Evolutionary conservation across 805 yeast genomes (phyloP), one percentile per base, ranked within the genome.

Genomic region (Saccharomycopsis vini): DNA sequence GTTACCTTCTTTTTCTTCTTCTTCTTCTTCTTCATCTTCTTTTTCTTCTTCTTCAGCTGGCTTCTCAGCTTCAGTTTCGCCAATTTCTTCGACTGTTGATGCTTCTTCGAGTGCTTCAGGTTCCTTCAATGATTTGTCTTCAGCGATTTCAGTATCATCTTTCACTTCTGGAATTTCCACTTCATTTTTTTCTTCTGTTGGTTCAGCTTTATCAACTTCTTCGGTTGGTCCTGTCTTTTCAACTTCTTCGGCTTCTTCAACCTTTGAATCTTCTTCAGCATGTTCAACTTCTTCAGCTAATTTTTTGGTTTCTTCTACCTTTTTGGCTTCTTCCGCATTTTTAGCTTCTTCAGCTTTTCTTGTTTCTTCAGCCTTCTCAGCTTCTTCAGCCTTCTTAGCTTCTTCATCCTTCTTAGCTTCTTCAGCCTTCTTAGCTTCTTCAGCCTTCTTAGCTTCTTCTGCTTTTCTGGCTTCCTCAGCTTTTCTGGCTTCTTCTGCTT

Each of bases 41-140:
- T 6, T 12, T 6, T 24, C 29, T 90, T 73, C 67, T 90, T 97
- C 65, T 90, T 97, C 59, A 90, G 73, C 65, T 90, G 5, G 5
- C n/a, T 6, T n/a, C n/a, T 30, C 33, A 10, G 9, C 15, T 18
- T 34, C 36, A 26, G 30, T 10, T 9, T 26, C 30, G 9, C 30
- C 30, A 26, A 13, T 26, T 13, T 26, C 30, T 13, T 26, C 30
- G 30, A n/a, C n/a, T n/a, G n/a, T n/a, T n/a, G n/a, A n/a, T n/a
- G n/a, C n/a, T n/a, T n/a, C n/a, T n/a, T n/a, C n/a, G n/a, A n/a
- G n/a, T n/a, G n/a, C n/a, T n/a, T n/a, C n/a, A n/a, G n/a, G n/a
- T n/a, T n/a, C n/a, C n/a, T n/a, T n/a, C n/a, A n/a, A n/a, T n/a
- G n/a, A n/a, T n/a, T n/a, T n/a, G n/a, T n/a, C n/a, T n/a, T n/a